These are phyloP conservation scores for Malus hybrid DNA, from an alignment of 331 rosid species.

Conservation along the genomic window DNA sequence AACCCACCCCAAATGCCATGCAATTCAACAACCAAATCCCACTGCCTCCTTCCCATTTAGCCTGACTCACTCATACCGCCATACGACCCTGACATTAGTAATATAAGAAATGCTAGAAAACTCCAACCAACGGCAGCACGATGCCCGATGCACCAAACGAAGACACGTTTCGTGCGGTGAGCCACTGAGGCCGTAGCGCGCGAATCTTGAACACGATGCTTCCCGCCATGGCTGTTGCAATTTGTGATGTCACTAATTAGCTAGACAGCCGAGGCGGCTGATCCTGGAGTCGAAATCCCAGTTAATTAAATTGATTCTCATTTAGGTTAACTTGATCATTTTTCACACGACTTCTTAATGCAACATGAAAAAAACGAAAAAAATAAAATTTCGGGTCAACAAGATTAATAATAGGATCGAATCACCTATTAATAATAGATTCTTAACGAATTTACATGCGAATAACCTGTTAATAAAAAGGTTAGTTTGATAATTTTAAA, in stretches of 20 bases:
- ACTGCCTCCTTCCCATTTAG: neutral
- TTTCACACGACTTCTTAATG: no score
- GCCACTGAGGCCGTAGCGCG: neutral
- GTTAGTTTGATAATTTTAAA: no score
- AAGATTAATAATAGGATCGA: no score
- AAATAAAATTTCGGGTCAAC: no score
- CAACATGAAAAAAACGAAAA: no score
- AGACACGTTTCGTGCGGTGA: slow-evolving; percentile 18
- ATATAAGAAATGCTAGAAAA: neutral
- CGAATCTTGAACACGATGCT: slow-evolving; percentile 12
- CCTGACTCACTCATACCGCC: no score
- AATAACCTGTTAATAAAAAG: no score
- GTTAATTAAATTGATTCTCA: neutral
- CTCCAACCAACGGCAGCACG: neutral
- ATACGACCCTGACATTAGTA: no score
- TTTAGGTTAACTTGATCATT: no score
- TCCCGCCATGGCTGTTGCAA: slow-evolving; percentile 4
- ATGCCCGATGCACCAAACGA: neutral
- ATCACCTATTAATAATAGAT: no score
- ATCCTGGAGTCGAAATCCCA: neutral
- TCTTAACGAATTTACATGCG: no score
- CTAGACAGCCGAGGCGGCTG: neutral
- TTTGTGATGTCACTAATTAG: neutral
- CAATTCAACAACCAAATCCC: slow-evolving; percentile 6
- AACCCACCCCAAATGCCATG: neutral